Conservation (phyloP, 495 filamentous ascomycete species). For the Penicillium egyptiacum region DNA sequence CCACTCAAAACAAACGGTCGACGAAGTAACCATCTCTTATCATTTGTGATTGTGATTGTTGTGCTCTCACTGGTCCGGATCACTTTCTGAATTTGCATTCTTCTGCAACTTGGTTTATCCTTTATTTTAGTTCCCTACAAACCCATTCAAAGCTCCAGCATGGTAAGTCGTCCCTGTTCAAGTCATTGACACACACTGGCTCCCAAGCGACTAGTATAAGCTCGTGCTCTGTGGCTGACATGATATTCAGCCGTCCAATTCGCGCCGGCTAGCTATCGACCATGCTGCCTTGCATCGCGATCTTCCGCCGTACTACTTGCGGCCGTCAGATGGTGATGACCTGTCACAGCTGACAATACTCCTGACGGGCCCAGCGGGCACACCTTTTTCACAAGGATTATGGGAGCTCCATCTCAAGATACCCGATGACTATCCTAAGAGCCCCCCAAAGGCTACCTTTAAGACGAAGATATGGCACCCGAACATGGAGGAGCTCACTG, state of each 20-base stretch:
- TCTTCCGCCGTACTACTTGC: constrained; percentile 68
- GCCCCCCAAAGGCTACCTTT: constrained; percentile 66
- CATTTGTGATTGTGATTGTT: constrained; percentile 10
- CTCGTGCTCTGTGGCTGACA: constrained; percentile 15
- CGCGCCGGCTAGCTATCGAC: constrained; percentile 66
- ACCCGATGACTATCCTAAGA: constrained; percentile 62
- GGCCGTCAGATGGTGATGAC: constrained; percentile 56
- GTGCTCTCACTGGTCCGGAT: not conserved
- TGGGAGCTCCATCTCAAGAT: constrained; percentile 65
- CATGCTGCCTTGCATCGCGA: constrained; percentile 58
- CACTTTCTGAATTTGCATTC: not conserved
- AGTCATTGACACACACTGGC: not conserved
- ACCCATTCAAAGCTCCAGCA: constrained; percentile 4
- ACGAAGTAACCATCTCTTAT: constrained; percentile 32
- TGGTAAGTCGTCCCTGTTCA: constrained; percentile 18
- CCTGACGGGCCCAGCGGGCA: constrained; percentile 62
- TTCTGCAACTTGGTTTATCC: not conserved
- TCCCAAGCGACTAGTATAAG: constrained; percentile 7
- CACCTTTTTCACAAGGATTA: constrained; percentile 60
- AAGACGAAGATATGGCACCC: constrained; percentile 71
- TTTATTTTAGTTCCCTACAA: not conserved
- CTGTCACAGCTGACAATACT: constrained; percentile 60
- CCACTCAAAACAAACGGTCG: constrained; percentile 25
- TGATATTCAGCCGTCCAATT: constrained; percentile 40
- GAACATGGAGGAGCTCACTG: constrained; percentile 66